Conservation (phyloP, 306 rosid species). For the Vachellia collinsii region DNA sequence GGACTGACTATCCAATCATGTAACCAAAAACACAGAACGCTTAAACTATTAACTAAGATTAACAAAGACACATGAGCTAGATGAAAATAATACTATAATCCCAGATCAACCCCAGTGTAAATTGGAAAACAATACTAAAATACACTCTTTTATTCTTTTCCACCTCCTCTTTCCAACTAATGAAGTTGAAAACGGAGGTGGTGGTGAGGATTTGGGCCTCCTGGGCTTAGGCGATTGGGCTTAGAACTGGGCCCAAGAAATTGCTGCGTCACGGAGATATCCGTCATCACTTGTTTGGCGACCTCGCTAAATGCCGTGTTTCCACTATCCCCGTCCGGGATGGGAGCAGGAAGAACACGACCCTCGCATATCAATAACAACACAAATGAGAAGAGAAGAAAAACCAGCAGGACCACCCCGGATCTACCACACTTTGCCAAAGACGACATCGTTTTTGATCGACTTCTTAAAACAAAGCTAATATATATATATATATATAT, state of each 20-base stretch:
- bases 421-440: background rate
- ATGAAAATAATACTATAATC: too few species aligned
- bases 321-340: background rate
- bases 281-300: conserved; percentile 44
- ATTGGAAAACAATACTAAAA: too few species aligned
- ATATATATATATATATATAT: too few species aligned
- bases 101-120: too few species aligned
- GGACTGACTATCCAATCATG: background rate
- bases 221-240: conserved; percentile 46
- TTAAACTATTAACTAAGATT: too few species aligned
- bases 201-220: conserved; percentile 58
- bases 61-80: too few species aligned
- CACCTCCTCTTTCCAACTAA: background rate
- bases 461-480: background rate
- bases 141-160: background rate
- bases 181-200: conserved; percentile 12
- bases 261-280: conserved; percentile 38
- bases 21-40: too few species aligned
- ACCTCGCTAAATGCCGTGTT: conserved; percentile 22
- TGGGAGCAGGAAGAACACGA: conserved; percentile 24
- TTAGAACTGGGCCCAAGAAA: conserved; percentile 34
- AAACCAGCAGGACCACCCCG: conserved; percentile 31
- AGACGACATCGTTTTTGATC: conserved; percentile 1
- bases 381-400: conserved; percentile 39
- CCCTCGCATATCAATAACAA: conserved; percentile 34